phyloP scores from a whole-genome alignment of 441 rosid species.

The Bruguiera hainesii region DNA sequence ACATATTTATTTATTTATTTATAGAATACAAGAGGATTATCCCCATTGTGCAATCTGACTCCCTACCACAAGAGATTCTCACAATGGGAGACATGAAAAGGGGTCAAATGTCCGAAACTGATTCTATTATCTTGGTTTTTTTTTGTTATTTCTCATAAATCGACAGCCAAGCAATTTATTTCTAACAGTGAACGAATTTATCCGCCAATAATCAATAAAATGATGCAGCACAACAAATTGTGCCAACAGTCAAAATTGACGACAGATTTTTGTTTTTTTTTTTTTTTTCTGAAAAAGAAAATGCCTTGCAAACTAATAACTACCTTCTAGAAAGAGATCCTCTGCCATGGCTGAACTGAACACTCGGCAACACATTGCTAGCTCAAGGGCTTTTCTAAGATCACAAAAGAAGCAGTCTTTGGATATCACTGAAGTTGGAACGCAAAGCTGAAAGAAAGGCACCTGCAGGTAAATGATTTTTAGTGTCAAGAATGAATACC shows the following conservation, averaged over 20 bases:
- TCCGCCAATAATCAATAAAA: too few species aligned
- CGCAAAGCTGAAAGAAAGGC: constrained; percentile 68
- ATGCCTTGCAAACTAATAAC: constrained; percentile 9
- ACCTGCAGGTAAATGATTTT: constrained; percentile 48
- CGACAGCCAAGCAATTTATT: too few species aligned
- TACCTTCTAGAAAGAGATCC: constrained; percentile 6
- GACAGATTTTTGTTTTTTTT: neutral
- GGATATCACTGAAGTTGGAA: constrained; percentile 74
- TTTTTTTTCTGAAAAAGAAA: neutral
- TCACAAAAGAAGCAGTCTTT: constrained; percentile 68
- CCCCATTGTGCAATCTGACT: too few species aligned
- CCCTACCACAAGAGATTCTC: too few species aligned
- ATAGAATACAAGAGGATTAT: too few species aligned
- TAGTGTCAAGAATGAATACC: neutral
- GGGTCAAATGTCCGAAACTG: too few species aligned
- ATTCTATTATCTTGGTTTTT: too few species aligned
- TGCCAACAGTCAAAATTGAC: neutral
- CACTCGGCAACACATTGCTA: constrained; percentile 10
- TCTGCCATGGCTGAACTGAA: constrained; percentile 4
- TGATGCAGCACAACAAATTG: constrained; percentile 16
- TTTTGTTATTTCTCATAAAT: too few species aligned
- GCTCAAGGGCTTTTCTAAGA: constrained; percentile 12
- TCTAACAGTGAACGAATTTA: too few species aligned
- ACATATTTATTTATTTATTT: too few species aligned
- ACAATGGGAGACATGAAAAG: too few species aligned